phyloP scores from a whole-genome alignment of 176 grass and related monocot genomes.

The Triticum turgidum region DNA sequence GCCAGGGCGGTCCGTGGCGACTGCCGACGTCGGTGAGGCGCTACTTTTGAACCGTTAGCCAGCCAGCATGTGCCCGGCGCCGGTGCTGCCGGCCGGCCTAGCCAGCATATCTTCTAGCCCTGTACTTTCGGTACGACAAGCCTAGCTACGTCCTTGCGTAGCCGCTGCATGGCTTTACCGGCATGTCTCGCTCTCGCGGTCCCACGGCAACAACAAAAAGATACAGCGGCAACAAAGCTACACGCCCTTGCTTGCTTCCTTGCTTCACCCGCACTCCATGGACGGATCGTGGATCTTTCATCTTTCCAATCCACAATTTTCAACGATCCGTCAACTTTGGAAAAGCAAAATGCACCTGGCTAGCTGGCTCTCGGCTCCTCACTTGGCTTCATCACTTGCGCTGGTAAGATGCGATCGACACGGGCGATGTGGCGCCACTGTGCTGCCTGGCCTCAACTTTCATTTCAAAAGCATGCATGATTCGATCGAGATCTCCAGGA shows the following conservation, averaged over 20 bases:
- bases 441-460: not conserved
- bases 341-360: not conserved
- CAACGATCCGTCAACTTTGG: not conserved
- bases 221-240: not conserved
- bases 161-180: conserved; percentile 2
- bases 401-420: not conserved
- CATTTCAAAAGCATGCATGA: not conserved
- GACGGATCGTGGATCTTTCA: conserved; percentile 11
- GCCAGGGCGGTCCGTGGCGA: not conserved
- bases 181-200: not conserved
- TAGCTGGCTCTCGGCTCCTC: not conserved
- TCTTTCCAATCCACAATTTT: conserved; percentile 1
- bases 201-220: not conserved
- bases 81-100: not conserved
- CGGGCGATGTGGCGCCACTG: not conserved
- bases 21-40: not conserved
- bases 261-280: conserved; percentile 43
- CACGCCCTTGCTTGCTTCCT: conserved; percentile 27
- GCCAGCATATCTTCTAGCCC: not conserved
- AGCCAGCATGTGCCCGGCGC: not conserved
- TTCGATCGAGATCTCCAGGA: not conserved
- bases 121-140: not conserved
- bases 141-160: not conserved
- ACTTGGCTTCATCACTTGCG: not conserved
- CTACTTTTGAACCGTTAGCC: not conserved